Conservation (phyloP, 805 yeast species). For the Wickerhamiella brachini region DNA sequence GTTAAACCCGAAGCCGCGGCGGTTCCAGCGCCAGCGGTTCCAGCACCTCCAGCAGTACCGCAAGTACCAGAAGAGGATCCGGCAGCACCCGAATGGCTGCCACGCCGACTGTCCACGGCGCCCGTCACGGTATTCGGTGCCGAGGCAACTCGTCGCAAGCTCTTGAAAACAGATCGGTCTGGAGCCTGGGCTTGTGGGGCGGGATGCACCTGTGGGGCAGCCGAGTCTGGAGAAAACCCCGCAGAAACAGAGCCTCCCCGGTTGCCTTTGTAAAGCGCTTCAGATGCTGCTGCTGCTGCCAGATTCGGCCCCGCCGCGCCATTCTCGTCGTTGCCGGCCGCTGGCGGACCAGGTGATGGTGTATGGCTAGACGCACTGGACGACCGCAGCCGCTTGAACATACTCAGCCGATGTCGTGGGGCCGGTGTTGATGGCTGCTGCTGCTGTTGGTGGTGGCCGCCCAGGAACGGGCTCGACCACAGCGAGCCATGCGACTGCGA, state of each 20-base stretch:
- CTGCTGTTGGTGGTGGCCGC: too few relatives aligned
- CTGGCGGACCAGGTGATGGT: background rate
- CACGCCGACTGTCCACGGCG: background rate
- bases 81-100: background rate
- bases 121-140: slow-evolving; percentile 46
- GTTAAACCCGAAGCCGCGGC: too few relatives aligned
- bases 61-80: too few relatives aligned
- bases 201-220: too few relatives aligned
- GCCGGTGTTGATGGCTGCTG: background rate
- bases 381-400: slow-evolving; percentile 4
- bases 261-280: background rate
- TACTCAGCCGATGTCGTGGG: background rate
- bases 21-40: too few relatives aligned
- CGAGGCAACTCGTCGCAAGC: slow-evolving; percentile 58
- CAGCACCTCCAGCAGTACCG: too few relatives aligned
- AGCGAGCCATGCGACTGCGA: background rate
- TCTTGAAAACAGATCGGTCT: slow-evolving; percentile 15
- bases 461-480: too few relatives aligned
- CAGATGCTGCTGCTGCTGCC: slow-evolving; percentile 3
- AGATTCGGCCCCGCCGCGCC: background rate
- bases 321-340: background rate
- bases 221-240: too few relatives aligned
- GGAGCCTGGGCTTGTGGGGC: background rate
- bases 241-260: too few relatives aligned
- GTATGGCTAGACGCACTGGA: background rate